Conservation (phyloP, 306 rosid species). For the Trifolium pratense region DNA sequence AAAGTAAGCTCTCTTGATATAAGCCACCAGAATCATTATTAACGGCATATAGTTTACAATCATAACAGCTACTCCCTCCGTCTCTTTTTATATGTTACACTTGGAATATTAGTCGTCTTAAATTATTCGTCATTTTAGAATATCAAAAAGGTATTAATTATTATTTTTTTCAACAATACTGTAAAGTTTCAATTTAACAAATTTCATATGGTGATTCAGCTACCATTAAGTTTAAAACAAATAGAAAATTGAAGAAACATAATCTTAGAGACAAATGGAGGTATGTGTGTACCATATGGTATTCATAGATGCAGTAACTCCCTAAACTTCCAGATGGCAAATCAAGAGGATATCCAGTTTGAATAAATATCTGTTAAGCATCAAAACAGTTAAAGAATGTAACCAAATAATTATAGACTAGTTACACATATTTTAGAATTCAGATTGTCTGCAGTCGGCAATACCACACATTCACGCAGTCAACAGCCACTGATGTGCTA, state of each 20-base stretch:
- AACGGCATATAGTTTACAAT: too few relatives aligned
- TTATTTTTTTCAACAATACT: too few relatives aligned
- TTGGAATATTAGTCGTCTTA: too few relatives aligned
- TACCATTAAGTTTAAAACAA: too few relatives aligned
- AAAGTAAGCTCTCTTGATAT: neutral
- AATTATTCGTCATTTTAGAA: too few relatives aligned
- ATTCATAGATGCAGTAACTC: slow-evolving; percentile 97
- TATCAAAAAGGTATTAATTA: too few relatives aligned
- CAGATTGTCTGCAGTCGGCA: neutral
- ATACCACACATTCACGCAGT: neutral
- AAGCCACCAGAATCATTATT: too few relatives aligned
- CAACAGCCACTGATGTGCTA: neutral
- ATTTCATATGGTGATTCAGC: too few relatives aligned
- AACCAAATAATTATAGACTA: slow-evolving; percentile 27
- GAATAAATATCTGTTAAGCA: slow-evolving; percentile 86
- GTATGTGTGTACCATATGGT: slow-evolving; percentile 79
- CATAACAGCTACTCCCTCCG: too few relatives aligned
- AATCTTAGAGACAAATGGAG: slow-evolving; percentile 33
- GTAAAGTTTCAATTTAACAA: too few relatives aligned
- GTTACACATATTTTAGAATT: neutral
- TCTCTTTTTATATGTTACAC: too few relatives aligned
- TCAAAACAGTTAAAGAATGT: slow-evolving; percentile 44
- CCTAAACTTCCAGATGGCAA: slow-evolving; percentile 98
- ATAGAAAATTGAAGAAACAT: slow-evolving; percentile 28
- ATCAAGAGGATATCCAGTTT: slow-evolving; percentile 99